A percentile compares a stretch with the other conserved stretches of the same genome.
phyloP scores from a whole-genome alignment of 2,329 filamentous ascomycete species.

The Balansia obtecta region DNA sequence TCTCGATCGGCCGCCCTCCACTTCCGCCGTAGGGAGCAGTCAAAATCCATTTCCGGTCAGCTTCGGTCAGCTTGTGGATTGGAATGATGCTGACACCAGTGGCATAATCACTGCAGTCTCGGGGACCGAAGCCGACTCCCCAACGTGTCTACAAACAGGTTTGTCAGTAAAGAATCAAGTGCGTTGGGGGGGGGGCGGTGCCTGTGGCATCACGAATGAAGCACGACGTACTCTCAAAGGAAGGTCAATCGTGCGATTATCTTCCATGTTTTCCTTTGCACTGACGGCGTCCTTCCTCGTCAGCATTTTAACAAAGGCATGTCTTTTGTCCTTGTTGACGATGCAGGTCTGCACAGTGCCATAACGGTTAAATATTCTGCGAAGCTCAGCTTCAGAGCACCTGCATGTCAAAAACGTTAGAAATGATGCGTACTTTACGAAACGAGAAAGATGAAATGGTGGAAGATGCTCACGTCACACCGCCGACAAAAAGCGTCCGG shows the following conservation, averaged over 20 bases:
- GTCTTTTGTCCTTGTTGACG: slow-evolving; percentile 93
- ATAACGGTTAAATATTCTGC: slow-evolving; percentile 66
- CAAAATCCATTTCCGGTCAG: slow-evolving; percentile 93
- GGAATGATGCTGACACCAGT: slow-evolving; percentile 89
- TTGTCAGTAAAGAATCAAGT: slow-evolving; percentile 2
- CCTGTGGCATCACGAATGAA: background rate
- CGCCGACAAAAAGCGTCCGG: slow-evolving; percentile 90
- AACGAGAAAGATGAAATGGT: too few species aligned
- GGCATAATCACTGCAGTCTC: slow-evolving; percentile 93
- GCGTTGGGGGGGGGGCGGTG: background rate
- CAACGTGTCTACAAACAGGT: slow-evolving; percentile 61
- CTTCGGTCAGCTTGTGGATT: slow-evolving; percentile 83
- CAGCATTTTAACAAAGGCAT: slow-evolving; percentile 98
- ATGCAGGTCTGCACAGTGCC: slow-evolving; percentile 94
- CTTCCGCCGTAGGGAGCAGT: slow-evolving; percentile 89
- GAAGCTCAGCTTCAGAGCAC: slow-evolving; percentile 69
- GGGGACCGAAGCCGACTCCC: slow-evolving; percentile 93
- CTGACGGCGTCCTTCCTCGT: slow-evolving; percentile 71
- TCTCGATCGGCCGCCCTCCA: slow-evolving; percentile 67
- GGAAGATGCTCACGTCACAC: slow-evolving; percentile 61
- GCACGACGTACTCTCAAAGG: slow-evolving; percentile 52
- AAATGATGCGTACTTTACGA: background rate
- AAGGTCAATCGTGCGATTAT: slow-evolving; percentile 56
- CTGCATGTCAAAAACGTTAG: slow-evolving; percentile 23
- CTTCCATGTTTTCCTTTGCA: slow-evolving; percentile 83